Base-by-base conservation (phyloP, 2,329 filamentous ascomycete species). In the Cladosporium sp. region DNA sequence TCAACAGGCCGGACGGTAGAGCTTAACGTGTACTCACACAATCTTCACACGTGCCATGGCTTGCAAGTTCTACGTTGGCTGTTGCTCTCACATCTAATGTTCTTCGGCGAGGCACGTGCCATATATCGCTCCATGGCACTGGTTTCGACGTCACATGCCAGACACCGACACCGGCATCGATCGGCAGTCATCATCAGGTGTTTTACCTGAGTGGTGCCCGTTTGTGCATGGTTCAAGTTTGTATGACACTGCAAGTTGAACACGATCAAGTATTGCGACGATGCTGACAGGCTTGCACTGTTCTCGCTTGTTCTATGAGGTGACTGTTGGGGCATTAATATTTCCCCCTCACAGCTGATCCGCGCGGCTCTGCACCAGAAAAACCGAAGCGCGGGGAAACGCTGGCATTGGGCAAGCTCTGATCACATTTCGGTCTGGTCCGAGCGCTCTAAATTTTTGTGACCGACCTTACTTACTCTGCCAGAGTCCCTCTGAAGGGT, bases 51-150 rank as follows among this genome's bases (percentile, higher is more conserved):
- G 19, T 22, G 17, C 47, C 30, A 50, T 50, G 45, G 45, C 28
- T 17, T 36, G 45, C 30, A 8, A 37, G 25, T 50, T 50, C 47
- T 50, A 22, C 47, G 47, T 22, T 50, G 49, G 49, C 30, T 37
- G 36, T 15, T 39, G 49, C 49, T 14, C 11, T 39, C 34, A 19
- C 30, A 19, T 49, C 54, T 42, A 39, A 37, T 49, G 54, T 56
- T 56, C 54, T 56, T 49, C 54, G 22, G 36, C 14, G 15, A 40
- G 38, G 54, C 54, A 56, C 54, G 54, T 56, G 54, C 54, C 54
- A 49, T 19, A 37, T 28, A 9, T 28, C 30, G 54, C 42, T 49
- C 54, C 15, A 39, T 22, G 36, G 34, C 54, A 30, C 5, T 22
- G 20, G n/a, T 19, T 25, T 30, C 19, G 54, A 55, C 54, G 40